Conservation (phyloP, 2,329 filamentous ascomycete species). For the Grosmannia huntii region DNA sequence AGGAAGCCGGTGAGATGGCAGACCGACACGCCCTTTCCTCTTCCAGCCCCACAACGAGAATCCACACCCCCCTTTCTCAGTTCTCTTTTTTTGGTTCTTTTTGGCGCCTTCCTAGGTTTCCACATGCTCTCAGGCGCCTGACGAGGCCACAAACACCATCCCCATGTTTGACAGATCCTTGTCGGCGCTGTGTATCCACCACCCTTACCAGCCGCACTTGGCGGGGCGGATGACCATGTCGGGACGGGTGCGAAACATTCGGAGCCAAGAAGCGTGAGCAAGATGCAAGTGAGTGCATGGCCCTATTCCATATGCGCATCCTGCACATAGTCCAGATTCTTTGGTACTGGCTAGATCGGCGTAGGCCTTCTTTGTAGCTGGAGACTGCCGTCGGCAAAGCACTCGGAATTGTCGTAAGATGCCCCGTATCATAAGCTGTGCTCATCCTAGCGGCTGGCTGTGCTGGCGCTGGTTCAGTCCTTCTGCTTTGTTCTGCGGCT, state of each 20-base stretch:
- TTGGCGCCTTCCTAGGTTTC: background rate
- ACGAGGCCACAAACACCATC: constrained; percentile 4
- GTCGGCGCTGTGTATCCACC: constrained; percentile 6
- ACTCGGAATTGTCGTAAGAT: background rate
- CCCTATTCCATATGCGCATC: background rate
- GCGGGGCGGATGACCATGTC: constrained; percentile 2
- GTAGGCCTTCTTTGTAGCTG: background rate
- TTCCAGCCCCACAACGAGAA: background rate
- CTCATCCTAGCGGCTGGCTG: background rate
- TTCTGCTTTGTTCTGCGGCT: background rate
- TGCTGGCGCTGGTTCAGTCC: background rate
- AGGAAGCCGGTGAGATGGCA: background rate
- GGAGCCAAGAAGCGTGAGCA: constrained; percentile 1
- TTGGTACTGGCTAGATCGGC: background rate
- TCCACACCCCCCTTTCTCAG: background rate
- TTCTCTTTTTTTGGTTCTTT: background rate
- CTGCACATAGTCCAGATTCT: background rate
- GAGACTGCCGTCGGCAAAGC: background rate
- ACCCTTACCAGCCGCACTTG: constrained; percentile 6
- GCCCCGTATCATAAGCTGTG: background rate
- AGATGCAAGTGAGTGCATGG: background rate
- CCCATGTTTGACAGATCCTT: constrained; percentile 12
- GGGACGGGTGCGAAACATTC: constrained; percentile 4
- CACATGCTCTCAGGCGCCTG: constrained; percentile 1
- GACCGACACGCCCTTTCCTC: background rate